Conservation (phyloP, 2,329 filamentous ascomycete genomes). For the Aspergillus calidoustus region DNA sequence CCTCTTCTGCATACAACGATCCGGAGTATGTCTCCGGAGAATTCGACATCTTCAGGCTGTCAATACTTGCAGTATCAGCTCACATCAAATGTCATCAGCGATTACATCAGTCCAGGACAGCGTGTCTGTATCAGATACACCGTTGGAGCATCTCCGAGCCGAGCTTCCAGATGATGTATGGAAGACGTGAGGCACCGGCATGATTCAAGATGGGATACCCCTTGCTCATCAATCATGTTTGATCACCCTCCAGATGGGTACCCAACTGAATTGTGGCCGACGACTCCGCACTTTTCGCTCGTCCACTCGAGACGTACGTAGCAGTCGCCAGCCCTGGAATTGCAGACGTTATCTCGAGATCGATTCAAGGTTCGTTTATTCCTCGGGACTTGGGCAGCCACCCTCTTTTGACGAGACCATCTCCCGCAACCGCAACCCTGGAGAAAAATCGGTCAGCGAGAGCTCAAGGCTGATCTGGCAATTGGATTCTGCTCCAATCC, state of each 20-base stretch:
- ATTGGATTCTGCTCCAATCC: background rate
- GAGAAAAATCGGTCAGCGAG: slow-evolving; percentile 13
- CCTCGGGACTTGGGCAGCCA: slow-evolving; percentile 26
- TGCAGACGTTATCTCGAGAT: background rate
- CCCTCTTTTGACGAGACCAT: slow-evolving; percentile 17
- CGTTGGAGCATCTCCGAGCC: background rate
- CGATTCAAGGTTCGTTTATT: background rate
- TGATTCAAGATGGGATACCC: slow-evolving; percentile 8
- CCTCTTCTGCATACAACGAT: background rate
- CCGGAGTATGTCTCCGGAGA: background rate
- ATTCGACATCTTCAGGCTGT: background rate
- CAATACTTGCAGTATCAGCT: background rate
- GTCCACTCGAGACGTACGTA: background rate
- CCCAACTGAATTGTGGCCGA: slow-evolving; percentile 3
- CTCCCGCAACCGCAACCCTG: slow-evolving; percentile 6
- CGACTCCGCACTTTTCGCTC: background rate
- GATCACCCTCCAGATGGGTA: slow-evolving; percentile 9
- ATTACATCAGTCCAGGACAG: background rate
- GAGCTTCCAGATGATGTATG: slow-evolving; percentile 11
- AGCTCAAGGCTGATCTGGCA: background rate
- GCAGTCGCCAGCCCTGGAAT: background rate
- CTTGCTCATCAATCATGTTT: slow-evolving; percentile 3
- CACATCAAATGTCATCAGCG: too few species aligned
- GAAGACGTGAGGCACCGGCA: slow-evolving; percentile 10
- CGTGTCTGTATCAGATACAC: background rate